These are phyloP conservation scores for Metschnikowia henanensis DNA, from an alignment of 805 yeast genomes.

Conservation along the genomic window DNA sequence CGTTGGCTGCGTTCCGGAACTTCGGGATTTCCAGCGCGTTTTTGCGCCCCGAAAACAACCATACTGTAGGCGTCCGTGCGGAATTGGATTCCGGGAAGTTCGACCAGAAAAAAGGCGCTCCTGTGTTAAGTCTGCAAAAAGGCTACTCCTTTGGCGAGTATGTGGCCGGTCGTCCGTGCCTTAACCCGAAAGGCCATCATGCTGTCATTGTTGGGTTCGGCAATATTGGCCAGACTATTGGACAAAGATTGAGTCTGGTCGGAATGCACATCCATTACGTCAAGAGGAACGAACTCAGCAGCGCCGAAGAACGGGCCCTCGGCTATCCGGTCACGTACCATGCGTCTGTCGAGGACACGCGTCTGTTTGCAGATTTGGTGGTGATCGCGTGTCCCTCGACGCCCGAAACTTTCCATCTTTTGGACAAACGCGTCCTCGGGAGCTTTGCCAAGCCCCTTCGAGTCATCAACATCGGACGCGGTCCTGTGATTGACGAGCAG, in stretches of 20 bases:
- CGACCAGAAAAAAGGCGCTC: conserved; percentile 37
- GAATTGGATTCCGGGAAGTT: conserved; percentile 33
- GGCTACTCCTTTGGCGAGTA: conserved; percentile 43
- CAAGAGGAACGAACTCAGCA: conserved; percentile 49
- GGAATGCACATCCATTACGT: conserved; percentile 68
- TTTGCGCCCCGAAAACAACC: conserved; percentile 35
- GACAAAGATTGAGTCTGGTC: conserved; percentile 50
- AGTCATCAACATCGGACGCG: conserved; percentile 76
- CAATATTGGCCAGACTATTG: conserved; percentile 67
- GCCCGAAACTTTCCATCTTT: conserved; percentile 53
- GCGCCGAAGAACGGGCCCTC: conserved; percentile 31
- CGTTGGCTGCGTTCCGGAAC: conserved; percentile 60
- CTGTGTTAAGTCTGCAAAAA: conserved; percentile 1
- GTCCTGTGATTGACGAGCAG: conserved; percentile 64
- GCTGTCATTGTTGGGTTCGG: conserved; percentile 77
- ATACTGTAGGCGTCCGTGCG: conserved; percentile 49
- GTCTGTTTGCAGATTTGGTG: conserved; percentile 52
- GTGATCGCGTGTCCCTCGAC: conserved; percentile 69
- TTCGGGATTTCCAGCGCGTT: conserved; percentile 47
- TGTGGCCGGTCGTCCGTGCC: conserved; percentile 44
- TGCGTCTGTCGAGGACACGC: conserved; percentile 30
- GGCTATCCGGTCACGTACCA: conserved; percentile 48
- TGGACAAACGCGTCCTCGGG: conserved; percentile 49
- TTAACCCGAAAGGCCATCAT: conserved; percentile 55
- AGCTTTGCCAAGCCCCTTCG: conserved; percentile 54